Conservation (phyloP, 2,329 filamentous ascomycete species). For the Colletotrichum limetticola region DNA sequence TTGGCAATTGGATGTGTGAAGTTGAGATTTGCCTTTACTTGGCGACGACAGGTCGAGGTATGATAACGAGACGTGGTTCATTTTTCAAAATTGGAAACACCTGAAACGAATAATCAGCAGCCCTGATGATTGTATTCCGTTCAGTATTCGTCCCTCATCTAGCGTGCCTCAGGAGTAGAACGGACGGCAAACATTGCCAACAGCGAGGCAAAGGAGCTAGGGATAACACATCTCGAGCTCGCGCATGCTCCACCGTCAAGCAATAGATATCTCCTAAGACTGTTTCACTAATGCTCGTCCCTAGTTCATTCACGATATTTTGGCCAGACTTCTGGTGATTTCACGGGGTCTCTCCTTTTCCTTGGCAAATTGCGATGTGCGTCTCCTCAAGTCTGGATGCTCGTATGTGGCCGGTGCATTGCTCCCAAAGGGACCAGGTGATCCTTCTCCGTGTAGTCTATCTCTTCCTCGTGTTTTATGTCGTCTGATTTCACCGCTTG, state of each 20-base stretch:
- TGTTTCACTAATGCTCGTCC: too few relatives aligned
- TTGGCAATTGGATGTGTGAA: not conserved
- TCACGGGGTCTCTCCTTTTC: not conserved
- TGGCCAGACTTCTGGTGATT: not conserved
- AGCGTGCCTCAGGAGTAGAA: rapidly evolving
- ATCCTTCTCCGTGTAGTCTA: not conserved
- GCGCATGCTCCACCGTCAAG: too few relatives aligned
- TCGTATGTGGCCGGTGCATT: not conserved
- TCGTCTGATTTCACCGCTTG: too few relatives aligned
- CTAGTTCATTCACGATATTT: not conserved
- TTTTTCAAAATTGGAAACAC: too few relatives aligned
- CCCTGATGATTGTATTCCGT: not conserved
- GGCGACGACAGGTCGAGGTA: not conserved
- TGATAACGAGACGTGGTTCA: not conserved
- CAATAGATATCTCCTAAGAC: too few relatives aligned
- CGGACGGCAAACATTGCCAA: not conserved
- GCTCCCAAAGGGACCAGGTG: not conserved
- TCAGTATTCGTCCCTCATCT: not conserved
- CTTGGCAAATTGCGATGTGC: not conserved
- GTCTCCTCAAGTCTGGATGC: not conserved
- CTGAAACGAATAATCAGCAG: not conserved
- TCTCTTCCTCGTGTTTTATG: not conserved
- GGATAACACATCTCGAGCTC: too few relatives aligned
- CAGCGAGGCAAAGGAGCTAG: not conserved
- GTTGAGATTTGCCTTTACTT: not conserved